Percentiles rank a stretch among this genome's conserved stretches.
These are phyloP conservation scores for Posidonia oceanica DNA, from an alignment of 116 monocot genomes.

Conservation along the genomic window DNA sequence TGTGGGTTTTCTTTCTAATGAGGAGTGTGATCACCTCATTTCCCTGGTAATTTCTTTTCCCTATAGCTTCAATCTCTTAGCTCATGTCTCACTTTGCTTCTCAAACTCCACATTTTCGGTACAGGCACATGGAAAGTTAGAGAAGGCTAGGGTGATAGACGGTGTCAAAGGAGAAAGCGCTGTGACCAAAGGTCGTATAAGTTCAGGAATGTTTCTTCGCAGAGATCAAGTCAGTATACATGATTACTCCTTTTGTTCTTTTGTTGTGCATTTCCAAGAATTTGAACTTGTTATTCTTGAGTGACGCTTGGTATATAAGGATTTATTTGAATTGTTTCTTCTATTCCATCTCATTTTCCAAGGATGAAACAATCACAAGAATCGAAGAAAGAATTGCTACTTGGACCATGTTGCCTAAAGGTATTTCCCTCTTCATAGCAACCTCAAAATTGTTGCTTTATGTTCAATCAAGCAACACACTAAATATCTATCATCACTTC, in stretches of 20 bases:
- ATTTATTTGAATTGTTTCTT: neutral
- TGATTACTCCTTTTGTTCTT: no score
- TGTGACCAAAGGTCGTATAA: neutral
- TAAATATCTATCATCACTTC: neutral
- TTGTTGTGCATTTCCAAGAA: neutral
- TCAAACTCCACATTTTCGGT: neutral
- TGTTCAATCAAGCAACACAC: no score
- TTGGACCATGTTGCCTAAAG: slow-evolving; percentile 90
- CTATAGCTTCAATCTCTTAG: neutral
- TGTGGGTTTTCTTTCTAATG: slow-evolving; percentile 45
- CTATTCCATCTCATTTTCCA: neutral
- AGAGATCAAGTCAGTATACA: neutral
- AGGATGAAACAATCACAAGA: slow-evolving; percentile 58
- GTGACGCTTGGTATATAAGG: neutral
- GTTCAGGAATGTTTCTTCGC: neutral
- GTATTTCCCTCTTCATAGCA: slow-evolving; percentile 4
- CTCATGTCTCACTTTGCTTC: neutral
- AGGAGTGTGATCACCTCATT: slow-evolving; percentile 59
- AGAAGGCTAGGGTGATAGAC: slow-evolving; percentile 11
- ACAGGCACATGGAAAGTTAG: neutral
- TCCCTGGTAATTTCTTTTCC: slow-evolving; percentile 35
- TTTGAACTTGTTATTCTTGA: neutral
- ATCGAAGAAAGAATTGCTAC: slow-evolving; percentile 87
- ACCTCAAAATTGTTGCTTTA: no score
- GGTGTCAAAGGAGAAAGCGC: slow-evolving; percentile 7